These are phyloP conservation scores for Pseudoscleropodium purum DNA, from an alignment of 225 moss, liverwort and hornwort genomes.

Conservation along the genomic window DNA sequence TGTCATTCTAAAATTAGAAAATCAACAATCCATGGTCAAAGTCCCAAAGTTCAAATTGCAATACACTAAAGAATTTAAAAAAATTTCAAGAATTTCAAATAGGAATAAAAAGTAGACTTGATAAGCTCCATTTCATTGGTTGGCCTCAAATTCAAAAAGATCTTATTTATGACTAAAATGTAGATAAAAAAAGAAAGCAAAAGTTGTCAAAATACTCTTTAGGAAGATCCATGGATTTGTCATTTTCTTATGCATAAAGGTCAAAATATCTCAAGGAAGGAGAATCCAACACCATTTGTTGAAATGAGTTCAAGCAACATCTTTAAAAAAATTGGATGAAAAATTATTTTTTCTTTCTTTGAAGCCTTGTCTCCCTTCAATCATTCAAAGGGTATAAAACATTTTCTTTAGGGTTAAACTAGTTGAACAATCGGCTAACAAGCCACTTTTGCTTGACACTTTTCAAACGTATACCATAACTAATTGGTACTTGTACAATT, in stretches of 20 bases:
- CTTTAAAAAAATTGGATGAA: too few relatives aligned
- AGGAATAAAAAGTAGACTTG: too few relatives aligned
- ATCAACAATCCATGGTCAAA: not conserved
- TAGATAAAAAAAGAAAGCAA: too few relatives aligned
- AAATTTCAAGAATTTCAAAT: too few relatives aligned
- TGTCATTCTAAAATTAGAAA: too few relatives aligned
- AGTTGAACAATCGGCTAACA: not conserved
- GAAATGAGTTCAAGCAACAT: not conserved
- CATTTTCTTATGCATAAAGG: not conserved
- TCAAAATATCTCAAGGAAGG: not conserved
- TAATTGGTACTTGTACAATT: not conserved
- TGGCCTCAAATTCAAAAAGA: not conserved
- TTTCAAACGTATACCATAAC: not conserved
- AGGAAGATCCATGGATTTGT: not conserved
- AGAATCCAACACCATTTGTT: not conserved
- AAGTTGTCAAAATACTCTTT: not conserved
- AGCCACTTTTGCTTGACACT: not conserved
- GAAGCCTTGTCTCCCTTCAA: not conserved
- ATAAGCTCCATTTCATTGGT: not conserved
- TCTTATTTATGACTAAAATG: not conserved
- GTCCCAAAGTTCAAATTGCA: not conserved
- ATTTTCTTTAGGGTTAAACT: fast-evolving
- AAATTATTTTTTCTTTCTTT: not conserved
- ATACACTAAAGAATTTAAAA: too few relatives aligned
- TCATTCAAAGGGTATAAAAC: not conserved